These are phyloP conservation scores for Rhododendron kiyosumense DNA, from an alignment of 148 eudicot genomes.

Conservation along the genomic window DNA sequence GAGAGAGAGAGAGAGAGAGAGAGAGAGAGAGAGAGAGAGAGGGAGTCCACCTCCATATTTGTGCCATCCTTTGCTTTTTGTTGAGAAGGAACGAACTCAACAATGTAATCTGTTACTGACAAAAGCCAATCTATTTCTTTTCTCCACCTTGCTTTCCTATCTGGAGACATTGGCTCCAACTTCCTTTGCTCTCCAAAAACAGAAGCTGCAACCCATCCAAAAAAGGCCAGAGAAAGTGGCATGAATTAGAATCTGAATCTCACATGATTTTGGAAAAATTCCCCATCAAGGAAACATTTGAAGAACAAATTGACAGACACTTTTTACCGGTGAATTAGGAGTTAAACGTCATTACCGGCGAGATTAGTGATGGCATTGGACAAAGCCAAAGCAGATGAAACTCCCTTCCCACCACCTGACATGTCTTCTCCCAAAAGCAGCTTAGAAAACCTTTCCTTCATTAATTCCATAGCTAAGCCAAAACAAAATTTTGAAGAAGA, in stretches of 20 bases:
- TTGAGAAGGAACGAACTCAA: conserved; percentile 52
- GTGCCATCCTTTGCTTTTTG: conserved; percentile 48
- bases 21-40: conserved; percentile 1
- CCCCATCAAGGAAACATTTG: background rate
- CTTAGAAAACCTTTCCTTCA: conserved; percentile 58
- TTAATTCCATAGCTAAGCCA: conserved; percentile 38
- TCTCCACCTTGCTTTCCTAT: conserved; percentile 49
- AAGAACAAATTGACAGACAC: background rate
- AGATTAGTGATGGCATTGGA: conserved; percentile 62
- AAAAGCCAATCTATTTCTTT: conserved; percentile 65
- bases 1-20: background rate
- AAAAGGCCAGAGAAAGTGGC: background rate
- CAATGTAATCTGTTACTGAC: conserved; percentile 61
- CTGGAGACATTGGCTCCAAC: conserved; percentile 60
- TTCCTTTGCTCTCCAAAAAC: conserved; percentile 52
- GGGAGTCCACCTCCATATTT: conserved; percentile 36
- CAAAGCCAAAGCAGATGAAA: conserved; percentile 53
- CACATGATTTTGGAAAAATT: background rate
- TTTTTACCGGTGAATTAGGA: background rate
- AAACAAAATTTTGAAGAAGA: conserved; percentile 9
- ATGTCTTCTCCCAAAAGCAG: conserved; percentile 58
- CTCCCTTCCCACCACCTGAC: conserved; percentile 72
- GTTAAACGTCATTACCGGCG: conserved; percentile 31
- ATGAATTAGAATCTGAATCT: background rate
- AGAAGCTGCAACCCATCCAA: conserved; percentile 40